Conservation (phyloP, 306 rosid species). For the Aeschynomene evenia region DNA sequence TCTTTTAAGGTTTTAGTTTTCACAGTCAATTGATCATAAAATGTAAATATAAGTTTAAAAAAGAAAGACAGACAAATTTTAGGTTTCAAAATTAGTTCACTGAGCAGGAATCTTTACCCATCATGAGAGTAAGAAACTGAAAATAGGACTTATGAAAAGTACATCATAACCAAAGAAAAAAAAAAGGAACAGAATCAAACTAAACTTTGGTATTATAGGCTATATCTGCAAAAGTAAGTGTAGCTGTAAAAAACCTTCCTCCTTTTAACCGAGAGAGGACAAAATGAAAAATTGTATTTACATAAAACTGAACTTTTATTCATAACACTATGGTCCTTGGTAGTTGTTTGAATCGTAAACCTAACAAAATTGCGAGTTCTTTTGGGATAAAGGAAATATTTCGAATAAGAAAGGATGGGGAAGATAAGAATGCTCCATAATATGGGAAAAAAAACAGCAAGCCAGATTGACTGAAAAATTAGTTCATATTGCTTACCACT, state of each 20-base stretch:
- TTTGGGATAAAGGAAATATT: background rate
- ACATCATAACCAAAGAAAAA: background rate
- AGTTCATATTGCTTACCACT: slow-evolving; percentile 50
- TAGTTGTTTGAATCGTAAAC: too few species aligned
- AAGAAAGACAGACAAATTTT: background rate
- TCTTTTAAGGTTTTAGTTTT: background rate
- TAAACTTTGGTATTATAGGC: background rate
- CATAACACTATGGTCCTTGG: background rate
- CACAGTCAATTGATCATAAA: background rate
- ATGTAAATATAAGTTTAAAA: background rate
- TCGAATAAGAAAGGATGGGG: background rate
- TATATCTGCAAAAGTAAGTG: background rate
- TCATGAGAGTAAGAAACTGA: background rate
- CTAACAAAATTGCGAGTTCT: background rate
- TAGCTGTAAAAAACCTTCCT: too few species aligned
- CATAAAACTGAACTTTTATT: background rate
- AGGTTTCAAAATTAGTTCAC: background rate
- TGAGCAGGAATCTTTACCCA: background rate
- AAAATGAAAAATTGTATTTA: background rate
- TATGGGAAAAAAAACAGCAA: background rate
- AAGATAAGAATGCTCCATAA: background rate
- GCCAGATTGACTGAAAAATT: slow-evolving; percentile 2
- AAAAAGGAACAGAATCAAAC: too few species aligned
- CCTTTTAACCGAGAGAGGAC: background rate
- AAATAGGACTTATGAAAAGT: background rate